Percentiles rank a stretch among this genome's conserved stretches.
These are phyloP conservation scores for Cyphellophora attinorum DNA, from an alignment of 2,329 filamentous ascomycete species.

Conservation along the genomic window DNA sequence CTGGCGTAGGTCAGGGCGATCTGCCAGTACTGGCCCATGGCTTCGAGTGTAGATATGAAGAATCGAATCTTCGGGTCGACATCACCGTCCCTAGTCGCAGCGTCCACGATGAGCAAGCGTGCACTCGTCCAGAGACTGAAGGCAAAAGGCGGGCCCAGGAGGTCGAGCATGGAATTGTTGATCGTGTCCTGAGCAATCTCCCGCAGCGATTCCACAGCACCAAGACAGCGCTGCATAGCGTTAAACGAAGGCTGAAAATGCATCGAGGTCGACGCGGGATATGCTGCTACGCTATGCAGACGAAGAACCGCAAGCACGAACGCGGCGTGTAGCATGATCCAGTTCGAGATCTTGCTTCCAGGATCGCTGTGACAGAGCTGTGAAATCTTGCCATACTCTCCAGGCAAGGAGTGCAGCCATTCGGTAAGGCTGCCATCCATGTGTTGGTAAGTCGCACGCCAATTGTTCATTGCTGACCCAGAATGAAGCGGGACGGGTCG, in stretches of 20 bases:
- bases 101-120: constrained; percentile 76
- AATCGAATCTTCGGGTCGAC: constrained; percentile 70
- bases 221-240: constrained; percentile 72
- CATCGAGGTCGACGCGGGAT: constrained; percentile 77
- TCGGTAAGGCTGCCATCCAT: constrained; percentile 68
- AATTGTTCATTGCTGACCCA: constrained; percentile 73
- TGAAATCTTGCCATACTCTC: constrained; percentile 74
- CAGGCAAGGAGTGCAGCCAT: constrained; percentile 76
- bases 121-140: constrained; percentile 74
- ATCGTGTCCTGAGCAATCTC: constrained; percentile 71
- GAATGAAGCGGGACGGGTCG: constrained; percentile 81
- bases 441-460: constrained; percentile 79
- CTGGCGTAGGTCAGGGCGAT: constrained; percentile 74
- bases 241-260: constrained; percentile 82
- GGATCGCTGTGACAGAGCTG: constrained; percentile 60
- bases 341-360: constrained; percentile 39
- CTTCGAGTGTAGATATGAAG: constrained; percentile 70
- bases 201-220: constrained; percentile 73
- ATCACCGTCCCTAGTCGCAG: constrained; percentile 49
- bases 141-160: constrained; percentile 86
- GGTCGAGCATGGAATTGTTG: constrained; percentile 62
- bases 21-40: constrained; percentile 77
- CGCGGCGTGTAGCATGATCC: constrained; percentile 85
- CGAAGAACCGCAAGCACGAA: constrained; percentile 88
- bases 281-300: constrained; percentile 83